These are phyloP conservation scores for Kwoniella sp. DNA, from an alignment of 768 basidiomycete genomes.

Conservation along the genomic window DNA sequence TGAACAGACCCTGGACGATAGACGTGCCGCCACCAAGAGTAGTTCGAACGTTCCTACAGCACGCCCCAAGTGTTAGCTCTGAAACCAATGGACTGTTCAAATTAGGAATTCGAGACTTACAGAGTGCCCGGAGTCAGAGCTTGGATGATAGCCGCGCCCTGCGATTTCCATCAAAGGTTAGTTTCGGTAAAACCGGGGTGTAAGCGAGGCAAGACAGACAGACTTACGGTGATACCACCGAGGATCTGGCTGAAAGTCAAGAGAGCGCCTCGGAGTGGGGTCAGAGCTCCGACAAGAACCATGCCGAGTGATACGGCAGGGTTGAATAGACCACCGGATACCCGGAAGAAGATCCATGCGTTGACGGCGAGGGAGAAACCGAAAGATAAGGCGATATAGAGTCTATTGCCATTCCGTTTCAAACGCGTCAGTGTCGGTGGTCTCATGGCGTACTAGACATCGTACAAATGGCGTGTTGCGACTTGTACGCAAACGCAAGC, in stretches of 20 bases:
- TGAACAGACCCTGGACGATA: constrained; percentile 55
- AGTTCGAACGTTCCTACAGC: constrained; percentile 41
- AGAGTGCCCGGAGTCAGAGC: constrained; percentile 54
- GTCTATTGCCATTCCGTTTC: constrained; percentile 18
- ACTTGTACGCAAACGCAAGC: no score
- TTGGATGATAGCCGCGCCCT: constrained; percentile 53
- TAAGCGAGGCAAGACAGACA: background rate
- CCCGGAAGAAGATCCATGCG: constrained; percentile 57
- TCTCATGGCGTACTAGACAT: no score
- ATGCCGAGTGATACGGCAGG: constrained; percentile 57
- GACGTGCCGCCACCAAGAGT: constrained; percentile 46
- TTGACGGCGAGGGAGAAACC: constrained; percentile 55
- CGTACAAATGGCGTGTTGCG: no score
- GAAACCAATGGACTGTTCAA: background rate
- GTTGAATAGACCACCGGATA: constrained; percentile 57
- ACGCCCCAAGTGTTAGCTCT: background rate
- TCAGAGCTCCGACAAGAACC: constrained; percentile 55
- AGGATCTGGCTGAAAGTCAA: constrained; percentile 54
- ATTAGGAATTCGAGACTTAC: constrained; percentile 16
- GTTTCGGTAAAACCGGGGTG: background rate
- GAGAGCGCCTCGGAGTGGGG: constrained; percentile 54
- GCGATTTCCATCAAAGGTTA: no score
- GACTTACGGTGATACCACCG: constrained; percentile 54
- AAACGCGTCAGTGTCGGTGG: no score
- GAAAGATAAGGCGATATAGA: constrained; percentile 55